Percentiles rank a stretch among this genome's conserved stretches.
Evolutionary conservation across 2,329 filamentous ascomycete genomes (phyloP).

Genomic region (Talaromyces sp.): DNA sequence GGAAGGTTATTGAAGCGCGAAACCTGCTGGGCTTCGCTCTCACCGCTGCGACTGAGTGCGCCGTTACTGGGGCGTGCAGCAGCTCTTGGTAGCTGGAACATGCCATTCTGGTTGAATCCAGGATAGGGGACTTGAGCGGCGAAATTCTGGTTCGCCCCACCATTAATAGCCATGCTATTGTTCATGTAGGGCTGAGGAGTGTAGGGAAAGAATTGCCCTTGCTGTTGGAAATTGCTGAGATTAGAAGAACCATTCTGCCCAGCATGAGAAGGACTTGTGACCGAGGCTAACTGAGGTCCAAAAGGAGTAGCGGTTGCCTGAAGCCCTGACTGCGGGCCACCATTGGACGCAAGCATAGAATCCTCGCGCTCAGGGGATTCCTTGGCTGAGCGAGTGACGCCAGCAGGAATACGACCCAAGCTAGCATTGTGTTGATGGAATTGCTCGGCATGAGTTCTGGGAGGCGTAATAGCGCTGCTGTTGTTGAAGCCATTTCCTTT

Average conservation of each 20-base stretch:
- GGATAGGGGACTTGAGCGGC: slow-evolving; percentile 56
- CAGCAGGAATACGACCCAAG: slow-evolving; percentile 71
- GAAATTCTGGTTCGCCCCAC: slow-evolving; percentile 43
- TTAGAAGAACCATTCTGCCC: slow-evolving; percentile 30
- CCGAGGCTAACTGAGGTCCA: slow-evolving; percentile 56
- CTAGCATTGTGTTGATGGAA: slow-evolving; percentile 73
- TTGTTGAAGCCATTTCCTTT: slow-evolving; percentile 62
- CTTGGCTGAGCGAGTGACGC: slow-evolving; percentile 59
- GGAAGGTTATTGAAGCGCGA: slow-evolving; percentile 80
- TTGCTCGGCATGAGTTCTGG: slow-evolving; percentile 60
- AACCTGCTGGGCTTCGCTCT: slow-evolving; percentile 54
- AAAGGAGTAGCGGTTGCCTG: slow-evolving; percentile 79
- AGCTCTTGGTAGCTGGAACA: slow-evolving; percentile 64
- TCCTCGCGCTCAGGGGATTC: slow-evolving; percentile 46
- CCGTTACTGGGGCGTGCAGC: slow-evolving; percentile 56
- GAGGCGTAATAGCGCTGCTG: slow-evolving; percentile 35
- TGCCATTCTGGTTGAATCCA: slow-evolving; percentile 47
- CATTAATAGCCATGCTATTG: slow-evolving; percentile 35
- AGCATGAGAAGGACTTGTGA: slow-evolving; percentile 28
- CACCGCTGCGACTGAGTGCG: slow-evolving; percentile 54
- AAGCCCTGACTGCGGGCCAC: slow-evolving; percentile 65
- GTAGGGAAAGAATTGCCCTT: slow-evolving; percentile 48
- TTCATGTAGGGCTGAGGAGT: slow-evolving; percentile 55
- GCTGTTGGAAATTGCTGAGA: slow-evolving; percentile 34
- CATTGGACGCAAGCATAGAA: slow-evolving; percentile 40